Evolutionary conservation across 2,329 filamentous ascomycete species (phyloP), one percentile per base, ranked within the genome.

Genomic region (Pyrenochaeta sp.): DNA sequence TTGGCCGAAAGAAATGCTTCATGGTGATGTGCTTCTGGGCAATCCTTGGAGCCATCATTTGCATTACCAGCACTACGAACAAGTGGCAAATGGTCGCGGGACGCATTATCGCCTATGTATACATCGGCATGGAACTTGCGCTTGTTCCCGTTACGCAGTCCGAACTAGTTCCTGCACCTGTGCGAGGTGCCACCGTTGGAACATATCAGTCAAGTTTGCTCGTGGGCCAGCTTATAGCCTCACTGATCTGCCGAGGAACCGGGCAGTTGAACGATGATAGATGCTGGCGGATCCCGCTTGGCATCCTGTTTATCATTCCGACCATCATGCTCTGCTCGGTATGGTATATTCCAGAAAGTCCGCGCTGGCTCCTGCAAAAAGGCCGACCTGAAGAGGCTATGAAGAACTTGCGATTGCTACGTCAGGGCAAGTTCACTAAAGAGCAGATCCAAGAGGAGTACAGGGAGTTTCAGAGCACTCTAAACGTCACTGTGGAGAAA

Each of bases 301-400:
- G 46, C 7, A 15, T 61, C 10, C 45, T 56, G 12, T 55, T 58
- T 22, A 28, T 57, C 27, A 53, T 62, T 4, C 58, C 58, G 0
- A 40, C 44, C 12, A 22, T 59, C 7, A 47, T 59, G 28, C 19
- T 56, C 1, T 45, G 39, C 30, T 22, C 28, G 6, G 79, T 83
- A 67, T 73, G 69, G 40, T 56, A 49, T 44, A 48, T 56, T 12
- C 62, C 62, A 3, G 62, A 67, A 34, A 55, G 52, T 25, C 64
- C 62, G 7, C 55, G 62, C 2, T 67, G 64, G 64, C 56, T 65
- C n/a, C 36, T 67, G 12, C 44, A 50, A 32, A 62, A 64, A 24
- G 50, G 46, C 34, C 27, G 79, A n/a, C 68, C 80, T 34, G 73
- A 81, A 36, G 82, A 84, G 59, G 83, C 81, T n/a, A n/a, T 50